Evolutionary conservation across 768 basidiomycete species (phyloP).

Genomic region (Mycena filopes): DNA sequence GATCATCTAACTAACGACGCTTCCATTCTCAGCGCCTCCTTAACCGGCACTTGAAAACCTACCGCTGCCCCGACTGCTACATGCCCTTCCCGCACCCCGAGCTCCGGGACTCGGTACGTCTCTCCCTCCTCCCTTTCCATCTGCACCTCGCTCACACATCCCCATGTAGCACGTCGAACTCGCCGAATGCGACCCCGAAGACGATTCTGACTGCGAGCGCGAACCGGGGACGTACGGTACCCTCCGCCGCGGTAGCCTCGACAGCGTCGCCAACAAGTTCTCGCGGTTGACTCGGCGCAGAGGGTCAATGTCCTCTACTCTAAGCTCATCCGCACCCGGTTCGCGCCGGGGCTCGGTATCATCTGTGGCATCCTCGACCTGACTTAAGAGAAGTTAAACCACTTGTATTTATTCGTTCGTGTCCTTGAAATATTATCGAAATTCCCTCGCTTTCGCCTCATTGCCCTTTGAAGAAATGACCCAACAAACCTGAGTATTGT

Average conservation of each 20-base stretch:
- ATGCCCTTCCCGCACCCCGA: constrained; percentile 28
- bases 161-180: constrained; percentile 20
- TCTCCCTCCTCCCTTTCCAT: neutral
- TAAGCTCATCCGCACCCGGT: too few species aligned
- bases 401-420: too few species aligned
- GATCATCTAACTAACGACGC: neutral
- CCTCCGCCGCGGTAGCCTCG: constrained; percentile 10
- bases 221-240: constrained; percentile 3
- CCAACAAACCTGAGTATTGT: too few species aligned
- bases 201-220: constrained; percentile 20
- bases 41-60: constrained; percentile 23
- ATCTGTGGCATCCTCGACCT: too few species aligned
- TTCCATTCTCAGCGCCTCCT: constrained; percentile 22
- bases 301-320: neutral
- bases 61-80: constrained; percentile 23
- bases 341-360: too few species aligned
- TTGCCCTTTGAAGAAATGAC: too few species aligned
- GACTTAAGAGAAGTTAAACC: too few species aligned
- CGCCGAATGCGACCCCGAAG: constrained; percentile 19
- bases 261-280: constrained; percentile 11
- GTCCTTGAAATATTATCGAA: too few species aligned
- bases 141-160: neutral
- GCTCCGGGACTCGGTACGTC: constrained; percentile 23
- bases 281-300: neutral
- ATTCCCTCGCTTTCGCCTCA: too few species aligned